These are phyloP conservation scores for Acmispon strigosus DNA, from an alignment of 306 rosid genomes.

Conservation along the genomic window DNA sequence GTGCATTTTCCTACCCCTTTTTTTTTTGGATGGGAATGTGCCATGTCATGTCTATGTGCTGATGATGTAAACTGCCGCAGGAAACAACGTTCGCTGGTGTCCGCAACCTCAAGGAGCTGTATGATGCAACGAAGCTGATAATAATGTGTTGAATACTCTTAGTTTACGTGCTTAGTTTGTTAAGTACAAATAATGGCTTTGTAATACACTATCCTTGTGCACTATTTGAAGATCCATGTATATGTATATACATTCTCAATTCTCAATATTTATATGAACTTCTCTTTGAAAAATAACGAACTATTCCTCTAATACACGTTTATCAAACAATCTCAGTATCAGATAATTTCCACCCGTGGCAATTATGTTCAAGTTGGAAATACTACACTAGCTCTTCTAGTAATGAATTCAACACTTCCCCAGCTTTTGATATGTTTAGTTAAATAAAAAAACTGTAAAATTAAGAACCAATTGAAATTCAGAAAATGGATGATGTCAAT, in stretches of 20 bases:
- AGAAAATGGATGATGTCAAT: no score
- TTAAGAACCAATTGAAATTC: no score
- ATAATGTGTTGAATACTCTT: background rate
- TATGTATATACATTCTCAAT: background rate
- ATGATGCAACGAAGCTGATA: background rate
- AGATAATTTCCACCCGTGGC: no score
- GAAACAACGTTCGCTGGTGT: background rate
- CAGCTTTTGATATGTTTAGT: no score
- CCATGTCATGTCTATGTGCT: background rate
- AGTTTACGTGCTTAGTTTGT: background rate
- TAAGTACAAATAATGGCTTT: background rate
- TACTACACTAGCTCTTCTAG: no score
- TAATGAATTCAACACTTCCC: no score
- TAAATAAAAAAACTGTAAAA: no score
- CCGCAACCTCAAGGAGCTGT: background rate
- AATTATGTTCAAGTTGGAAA: no score
- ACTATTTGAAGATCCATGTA: background rate
- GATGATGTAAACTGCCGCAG: slow-evolving; percentile 14
- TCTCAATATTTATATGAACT: background rate
- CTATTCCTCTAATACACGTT: background rate
- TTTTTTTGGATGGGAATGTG: slow-evolving; percentile 15
- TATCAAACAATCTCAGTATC: background rate
- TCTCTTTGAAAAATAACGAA: background rate
- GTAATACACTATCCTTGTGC: background rate
- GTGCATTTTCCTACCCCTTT: background rate